These are phyloP conservation scores for Annulohypoxylon nitens DNA, from an alignment of 495 filamentous ascomycete species.

Conservation along the genomic window DNA sequence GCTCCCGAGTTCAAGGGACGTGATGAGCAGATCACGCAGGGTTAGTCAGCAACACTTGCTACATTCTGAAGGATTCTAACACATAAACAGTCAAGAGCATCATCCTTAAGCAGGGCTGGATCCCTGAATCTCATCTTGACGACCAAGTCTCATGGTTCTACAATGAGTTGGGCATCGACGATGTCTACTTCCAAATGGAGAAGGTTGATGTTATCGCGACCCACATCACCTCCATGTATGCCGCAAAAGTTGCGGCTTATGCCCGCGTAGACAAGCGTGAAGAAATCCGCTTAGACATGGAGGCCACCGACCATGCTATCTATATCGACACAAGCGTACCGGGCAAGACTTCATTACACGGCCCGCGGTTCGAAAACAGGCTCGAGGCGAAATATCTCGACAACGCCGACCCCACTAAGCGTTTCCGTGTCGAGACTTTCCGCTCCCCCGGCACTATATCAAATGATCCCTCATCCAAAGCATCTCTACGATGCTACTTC, in stretches of 20 bases:
- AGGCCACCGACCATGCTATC: constrained; percentile 93
- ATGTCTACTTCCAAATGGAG: constrained; percentile 98
- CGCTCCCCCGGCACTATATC: constrained; percentile 82
- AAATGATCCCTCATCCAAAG: constrained; percentile 66
- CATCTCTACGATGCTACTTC: constrained; percentile 96
- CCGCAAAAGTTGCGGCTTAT: constrained; percentile 95
- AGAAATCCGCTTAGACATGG: constrained; percentile 95
- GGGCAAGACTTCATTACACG: constrained; percentile 77
- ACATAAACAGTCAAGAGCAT: constrained; percentile 54
- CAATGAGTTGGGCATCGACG: constrained; percentile 95
- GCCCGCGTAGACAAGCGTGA: constrained; percentile 93
- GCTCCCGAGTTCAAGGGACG: constrained; percentile 96
- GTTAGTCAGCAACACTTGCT: constrained; percentile 60
- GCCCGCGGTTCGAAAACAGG: constrained; percentile 90
- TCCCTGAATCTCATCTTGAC: constrained; percentile 84
- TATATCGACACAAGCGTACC: constrained; percentile 98
- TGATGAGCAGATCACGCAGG: constrained; percentile 89
- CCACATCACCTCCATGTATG: constrained; percentile 95
- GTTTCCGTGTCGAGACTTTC: constrained; percentile 96
- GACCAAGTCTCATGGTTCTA: constrained; percentile 96
- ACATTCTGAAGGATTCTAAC: constrained; percentile 39
- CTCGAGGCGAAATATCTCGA: constrained; percentile 97
- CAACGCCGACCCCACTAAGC: constrained; percentile 69
- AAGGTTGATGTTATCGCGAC: constrained; percentile 87
- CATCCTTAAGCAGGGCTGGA: constrained; percentile 73